Percentiles rank a stretch among this genome's conserved stretches.
Evolutionary conservation across 305 asterid genomes (phyloP).

Genomic region (Euphrasia arctica): DNA sequence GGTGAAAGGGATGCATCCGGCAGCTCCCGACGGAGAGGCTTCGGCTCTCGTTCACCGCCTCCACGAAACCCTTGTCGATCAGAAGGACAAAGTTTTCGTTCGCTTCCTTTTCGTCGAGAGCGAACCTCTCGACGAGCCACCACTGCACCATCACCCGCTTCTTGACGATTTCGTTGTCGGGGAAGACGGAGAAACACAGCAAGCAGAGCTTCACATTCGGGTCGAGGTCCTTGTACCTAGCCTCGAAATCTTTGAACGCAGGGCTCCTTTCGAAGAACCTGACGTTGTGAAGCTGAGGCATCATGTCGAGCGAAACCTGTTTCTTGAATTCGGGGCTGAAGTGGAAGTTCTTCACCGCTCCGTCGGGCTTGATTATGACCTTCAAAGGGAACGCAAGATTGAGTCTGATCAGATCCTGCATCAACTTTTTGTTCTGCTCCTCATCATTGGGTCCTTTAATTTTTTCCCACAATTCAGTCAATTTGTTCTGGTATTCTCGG

Average conservation of each 20-base stretch:
- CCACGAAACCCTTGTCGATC: constrained; percentile 34
- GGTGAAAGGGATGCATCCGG: constrained; percentile 37
- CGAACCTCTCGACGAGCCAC: constrained; percentile 48
- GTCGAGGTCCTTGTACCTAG: constrained; percentile 23
- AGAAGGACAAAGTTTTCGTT: constrained; percentile 18
- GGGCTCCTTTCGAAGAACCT: constrained; percentile 2
- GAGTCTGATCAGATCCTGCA: constrained; percentile 24
- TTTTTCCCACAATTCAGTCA: too few species aligned
- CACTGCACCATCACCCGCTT: constrained; percentile 47
- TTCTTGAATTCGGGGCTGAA: constrained; percentile 1
- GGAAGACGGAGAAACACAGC: constrained; percentile 49
- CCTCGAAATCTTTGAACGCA: constrained; percentile 34
- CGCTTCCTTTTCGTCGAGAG: constrained; percentile 22
- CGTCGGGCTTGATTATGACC: not conserved
- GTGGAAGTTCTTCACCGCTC: not conserved
- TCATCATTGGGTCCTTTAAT: too few species aligned
- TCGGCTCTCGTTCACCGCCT: constrained; percentile 30
- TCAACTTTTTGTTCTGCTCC: not conserved
- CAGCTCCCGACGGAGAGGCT: constrained; percentile 26
- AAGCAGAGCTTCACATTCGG: constrained; percentile 36
- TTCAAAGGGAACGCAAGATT: constrained; percentile 26
- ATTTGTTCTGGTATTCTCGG: too few species aligned
- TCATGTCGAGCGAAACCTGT: constrained; percentile 9
- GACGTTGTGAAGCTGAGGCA: constrained; percentile 24
- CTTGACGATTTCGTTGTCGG: constrained; percentile 36